phyloP scores from a whole-genome alignment of 805 yeast species.

The Suhomyces tanzawaensis region DNA sequence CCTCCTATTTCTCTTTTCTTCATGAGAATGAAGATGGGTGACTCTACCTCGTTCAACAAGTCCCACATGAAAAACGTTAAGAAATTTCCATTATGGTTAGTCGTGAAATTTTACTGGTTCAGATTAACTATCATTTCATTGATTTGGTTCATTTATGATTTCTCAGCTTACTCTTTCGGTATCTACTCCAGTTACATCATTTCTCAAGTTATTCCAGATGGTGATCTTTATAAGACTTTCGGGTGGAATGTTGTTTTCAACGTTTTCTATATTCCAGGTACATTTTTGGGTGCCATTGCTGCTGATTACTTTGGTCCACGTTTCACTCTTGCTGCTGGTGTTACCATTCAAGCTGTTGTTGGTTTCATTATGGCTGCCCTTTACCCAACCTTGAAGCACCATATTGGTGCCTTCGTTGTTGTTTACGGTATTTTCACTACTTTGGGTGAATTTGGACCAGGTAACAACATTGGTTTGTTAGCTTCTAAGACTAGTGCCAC shows the following conservation, averaged over 20 bases:
- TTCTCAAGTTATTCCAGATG: conserved; percentile 52
- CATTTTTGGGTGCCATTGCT: conserved; percentile 77
- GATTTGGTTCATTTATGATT: conserved; percentile 91
- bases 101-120: conserved; percentile 81
- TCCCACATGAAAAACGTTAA: conserved; percentile 60
- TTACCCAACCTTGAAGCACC: conserved; percentile 51
- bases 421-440: conserved; percentile 85
- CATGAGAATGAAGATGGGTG: conserved; percentile 72
- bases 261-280: conserved; percentile 86
- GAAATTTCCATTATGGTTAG: conserved; percentile 62
- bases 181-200: conserved; percentile 76
- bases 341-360: conserved; percentile 66
- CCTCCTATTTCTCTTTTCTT: conserved; percentile 79
- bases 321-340: conserved; percentile 68
- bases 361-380: conserved; percentile 84
- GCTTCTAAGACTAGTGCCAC: conserved; percentile 87
- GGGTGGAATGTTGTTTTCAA: conserved; percentile 93
- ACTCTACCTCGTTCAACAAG: conserved; percentile 69
- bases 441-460: conserved; percentile 92
- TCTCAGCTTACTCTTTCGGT: conserved; percentile 84
- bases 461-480: conserved; percentile 84
- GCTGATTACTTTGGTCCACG: conserved; percentile 95
- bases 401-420: conserved; percentile 77
- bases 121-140: conserved; percentile 67
- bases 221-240: conserved; percentile 67